Evolutionary conservation across 441 rosid species (phyloP).

Genomic region (Theobroma grandiflorum): DNA sequence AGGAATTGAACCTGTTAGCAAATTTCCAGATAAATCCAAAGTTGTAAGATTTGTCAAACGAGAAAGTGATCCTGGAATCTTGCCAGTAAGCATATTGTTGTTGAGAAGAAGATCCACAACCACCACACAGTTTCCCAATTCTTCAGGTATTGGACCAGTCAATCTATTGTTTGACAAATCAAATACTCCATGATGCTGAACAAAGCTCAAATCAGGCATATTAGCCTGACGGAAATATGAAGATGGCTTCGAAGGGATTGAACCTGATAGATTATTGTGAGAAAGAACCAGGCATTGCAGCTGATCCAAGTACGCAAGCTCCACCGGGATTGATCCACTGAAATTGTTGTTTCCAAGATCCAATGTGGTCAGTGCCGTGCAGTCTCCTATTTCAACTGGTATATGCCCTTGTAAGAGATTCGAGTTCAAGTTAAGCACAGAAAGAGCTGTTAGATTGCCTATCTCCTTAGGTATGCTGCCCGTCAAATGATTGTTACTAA

Average conservation of each 20-base stretch:
- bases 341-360: constrained; percentile 84
- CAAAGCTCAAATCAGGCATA: constrained; percentile 77
- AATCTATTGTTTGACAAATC: constrained; percentile 81
- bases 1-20: constrained; percentile 69
- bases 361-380: constrained; percentile 72
- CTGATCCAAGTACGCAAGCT: constrained; percentile 61
- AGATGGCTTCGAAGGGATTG: constrained; percentile 67
- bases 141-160: constrained; percentile 77
- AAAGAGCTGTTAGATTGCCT: constrained; percentile 66
- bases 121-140: constrained; percentile 68
- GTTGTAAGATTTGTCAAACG: constrained; percentile 68
- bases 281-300: constrained; percentile 89
- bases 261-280: constrained; percentile 73
- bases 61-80: constrained; percentile 75
- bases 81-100: constrained; percentile 75
- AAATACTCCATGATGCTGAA: constrained; percentile 87
- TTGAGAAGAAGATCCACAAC: constrained; percentile 68
- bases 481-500: constrained; percentile 57
- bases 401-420: constrained; percentile 68
- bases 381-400: constrained; percentile 72
- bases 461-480: constrained; percentile 77
- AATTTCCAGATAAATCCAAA: constrained; percentile 69
- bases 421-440: constrained; percentile 74
- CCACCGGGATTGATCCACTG: constrained; percentile 70
- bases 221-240: constrained; percentile 65